Evolutionary conservation across 371 early-diverging fungal genomes (phyloP).

Genomic region (Apophysomyces ossiformis): DNA sequence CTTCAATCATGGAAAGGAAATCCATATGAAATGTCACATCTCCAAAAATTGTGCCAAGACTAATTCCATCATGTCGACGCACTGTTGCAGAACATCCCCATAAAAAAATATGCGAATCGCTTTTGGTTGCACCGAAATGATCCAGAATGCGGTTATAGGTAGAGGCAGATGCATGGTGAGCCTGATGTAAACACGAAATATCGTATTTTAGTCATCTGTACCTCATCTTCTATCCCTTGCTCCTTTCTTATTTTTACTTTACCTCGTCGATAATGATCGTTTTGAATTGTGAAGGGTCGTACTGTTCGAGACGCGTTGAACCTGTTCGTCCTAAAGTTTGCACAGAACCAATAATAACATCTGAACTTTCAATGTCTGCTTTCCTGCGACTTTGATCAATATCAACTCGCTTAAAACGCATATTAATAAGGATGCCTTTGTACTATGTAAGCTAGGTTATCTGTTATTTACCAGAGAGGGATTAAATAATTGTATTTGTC

Average conservation of each 20-base stretch:
- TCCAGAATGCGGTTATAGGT: constrained; percentile 75
- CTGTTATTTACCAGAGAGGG: constrained; percentile 56
- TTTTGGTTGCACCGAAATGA: constrained; percentile 63
- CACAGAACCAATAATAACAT: constrained; percentile 83
- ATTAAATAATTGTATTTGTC: constrained; percentile 62
- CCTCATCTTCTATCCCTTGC: not conserved
- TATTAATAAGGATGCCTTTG: not conserved
- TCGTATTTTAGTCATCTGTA: too few relatives aligned
- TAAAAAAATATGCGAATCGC: constrained; percentile 61
- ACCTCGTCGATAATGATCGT: constrained; percentile 89
- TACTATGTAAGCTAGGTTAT: not conserved
- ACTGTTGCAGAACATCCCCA: constrained; percentile 97
- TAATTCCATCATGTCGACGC: constrained; percentile 82
- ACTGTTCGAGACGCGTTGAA: constrained; percentile 59
- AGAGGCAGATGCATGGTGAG: constrained; percentile 88
- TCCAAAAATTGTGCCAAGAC: constrained; percentile 73
- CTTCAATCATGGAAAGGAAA: constrained; percentile 83
- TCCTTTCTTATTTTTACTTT: not conserved
- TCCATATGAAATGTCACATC: constrained; percentile 76
- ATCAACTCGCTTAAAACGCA: constrained; percentile 49
- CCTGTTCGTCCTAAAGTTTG: constrained; percentile 67
- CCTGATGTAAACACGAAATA: constrained; percentile 38
- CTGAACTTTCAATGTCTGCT: constrained; percentile 60
- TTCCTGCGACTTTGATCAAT: constrained; percentile 69
- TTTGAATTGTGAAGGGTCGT: constrained; percentile 81